Evolutionary conservation across 2,329 filamentous ascomycete species (phyloP), one percentile per base, ranked within the genome.

Genomic region (Scedosporium boydii): DNA sequence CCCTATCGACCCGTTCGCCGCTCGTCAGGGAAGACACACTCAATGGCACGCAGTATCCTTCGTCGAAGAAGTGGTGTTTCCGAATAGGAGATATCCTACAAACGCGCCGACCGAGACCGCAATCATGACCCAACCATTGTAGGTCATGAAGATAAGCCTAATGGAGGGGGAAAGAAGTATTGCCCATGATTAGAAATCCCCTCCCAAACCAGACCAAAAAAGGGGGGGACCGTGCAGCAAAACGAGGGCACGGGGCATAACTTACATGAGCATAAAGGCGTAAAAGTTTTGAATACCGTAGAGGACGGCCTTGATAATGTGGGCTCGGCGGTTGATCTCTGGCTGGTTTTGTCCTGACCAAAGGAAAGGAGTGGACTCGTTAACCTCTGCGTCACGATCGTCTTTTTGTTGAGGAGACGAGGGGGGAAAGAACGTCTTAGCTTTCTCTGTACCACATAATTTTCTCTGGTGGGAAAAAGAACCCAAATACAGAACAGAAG

Each of bases 141-240:
- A 99, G n/a, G 95, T 99, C 95, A 99, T 99, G 77, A 99, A 99
- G 23, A 99, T 78, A 65, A 99, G 81, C 95, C 93, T 98, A 64
- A 9, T 34, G 6, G 6, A n/a, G 6, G 4, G 27, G 4, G 48
- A 23, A 46, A 38, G 16, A 27, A 60, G 23, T 6, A 26, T n/a
- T 12, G 1, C 55, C 18, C 29, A 34, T 3, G 29, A 34, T 34
- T 34, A 34, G 29, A 34, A 34, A 9, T 2, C 29, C 29, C 29
- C 29, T 34, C 29, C 29, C 7, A 2, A 34, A 34, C 29, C 29
- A 34, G 55, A 21, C 12, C 58, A 53, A 58, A 26, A 16, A 16
- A 46, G 12, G 53, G 18, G n/a, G 16, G 58, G 41, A 42, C 9
- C 1, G 16, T 12, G 16, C 46, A 41, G 23, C 38, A 34, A 18